These are phyloP conservation scores for Cryptosporidium sp. DNA, from an alignment of 169 alveolate species.

Conservation along the genomic window DNA sequence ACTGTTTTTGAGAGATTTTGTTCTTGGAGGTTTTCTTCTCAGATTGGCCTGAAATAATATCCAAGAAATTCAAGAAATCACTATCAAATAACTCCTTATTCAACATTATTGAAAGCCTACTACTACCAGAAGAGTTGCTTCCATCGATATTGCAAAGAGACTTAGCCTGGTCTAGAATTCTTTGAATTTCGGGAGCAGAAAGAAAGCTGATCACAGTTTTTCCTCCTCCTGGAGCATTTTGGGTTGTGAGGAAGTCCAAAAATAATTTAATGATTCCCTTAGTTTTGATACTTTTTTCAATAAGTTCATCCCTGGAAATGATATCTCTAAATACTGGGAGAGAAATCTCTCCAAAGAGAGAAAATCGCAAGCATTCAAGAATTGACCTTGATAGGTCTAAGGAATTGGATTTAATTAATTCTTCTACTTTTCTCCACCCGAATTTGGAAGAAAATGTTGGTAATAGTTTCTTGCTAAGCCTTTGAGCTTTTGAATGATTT, in stretches of 20 bases:
- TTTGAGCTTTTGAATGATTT: conserved; percentile 3
- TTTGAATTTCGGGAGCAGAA: conserved; percentile 16
- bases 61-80: conserved; percentile 40
- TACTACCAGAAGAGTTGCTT: not conserved
- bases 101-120: not conserved
- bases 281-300: conserved; percentile 6
- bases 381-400: conserved; percentile 37
- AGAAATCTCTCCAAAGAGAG: conserved; percentile 31
- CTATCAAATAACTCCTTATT: conserved; percentile 29
- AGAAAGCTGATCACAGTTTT: conserved; percentile 17
- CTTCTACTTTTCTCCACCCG: conserved; percentile 41
- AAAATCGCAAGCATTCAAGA: conserved; percentile 59
- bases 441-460: conserved; percentile 5
- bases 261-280: conserved; percentile 3
- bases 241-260: conserved; percentile 45
- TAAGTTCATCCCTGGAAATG: conserved; percentile 55
- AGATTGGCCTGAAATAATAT: conserved; percentile 10
- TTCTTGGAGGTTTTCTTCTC: conserved; percentile 3
- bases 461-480: conserved; percentile 20
- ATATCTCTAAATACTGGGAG: conserved; percentile 21
- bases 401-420: conserved; percentile 17
- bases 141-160: conserved; percentile 12
- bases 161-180: conserved; percentile 30
- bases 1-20: not conserved
- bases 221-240: conserved; percentile 64